These are phyloP conservation scores for Dinochytrium kinnereticum DNA, from an alignment of 371 early-diverging fungal species.

Conservation along the genomic window DNA sequence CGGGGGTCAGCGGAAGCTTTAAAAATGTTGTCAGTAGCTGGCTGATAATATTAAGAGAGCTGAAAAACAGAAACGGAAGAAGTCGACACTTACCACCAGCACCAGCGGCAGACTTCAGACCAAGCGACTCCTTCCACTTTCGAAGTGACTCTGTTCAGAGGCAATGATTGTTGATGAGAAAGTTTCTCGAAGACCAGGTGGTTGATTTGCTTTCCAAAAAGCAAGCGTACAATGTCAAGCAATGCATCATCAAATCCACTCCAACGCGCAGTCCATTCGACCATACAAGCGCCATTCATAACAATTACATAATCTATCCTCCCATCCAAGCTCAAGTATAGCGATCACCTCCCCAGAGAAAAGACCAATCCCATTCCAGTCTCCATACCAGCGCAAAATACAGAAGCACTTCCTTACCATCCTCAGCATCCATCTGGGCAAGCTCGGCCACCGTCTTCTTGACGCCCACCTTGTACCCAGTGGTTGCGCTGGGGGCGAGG, in stretches of 20 bases:
- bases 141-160: conserved; percentile 80
- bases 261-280: too few relatives aligned
- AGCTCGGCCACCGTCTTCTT: conserved; percentile 92
- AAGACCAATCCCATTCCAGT: not conserved
- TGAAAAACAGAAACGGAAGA: too few relatives aligned
- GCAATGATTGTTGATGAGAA: not conserved
- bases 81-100: conserved; percentile 51
- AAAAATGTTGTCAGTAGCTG: too few relatives aligned
- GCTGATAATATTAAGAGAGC: too few relatives aligned
- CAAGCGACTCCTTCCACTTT: conserved; percentile 96
- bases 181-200: too few relatives aligned
- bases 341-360: not conserved
- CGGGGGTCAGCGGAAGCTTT: conserved; percentile 70
- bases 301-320: too few relatives aligned
- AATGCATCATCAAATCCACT: too few relatives aligned
- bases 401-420: conserved; percentile 54
- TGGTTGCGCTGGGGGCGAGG: conserved; percentile 76
- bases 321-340: too few relatives aligned
- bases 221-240: too few relatives aligned
- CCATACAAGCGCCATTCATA: too few relatives aligned
- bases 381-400: not conserved
- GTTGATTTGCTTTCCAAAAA: too few relatives aligned
- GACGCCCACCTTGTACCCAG: conserved; percentile 59
- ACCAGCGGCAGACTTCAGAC: conserved; percentile 61
- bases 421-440: conserved; percentile 83